These are phyloP conservation scores for Lactifluus volemus DNA, from an alignment of 768 basidiomycete genomes.

Conservation along the genomic window DNA sequence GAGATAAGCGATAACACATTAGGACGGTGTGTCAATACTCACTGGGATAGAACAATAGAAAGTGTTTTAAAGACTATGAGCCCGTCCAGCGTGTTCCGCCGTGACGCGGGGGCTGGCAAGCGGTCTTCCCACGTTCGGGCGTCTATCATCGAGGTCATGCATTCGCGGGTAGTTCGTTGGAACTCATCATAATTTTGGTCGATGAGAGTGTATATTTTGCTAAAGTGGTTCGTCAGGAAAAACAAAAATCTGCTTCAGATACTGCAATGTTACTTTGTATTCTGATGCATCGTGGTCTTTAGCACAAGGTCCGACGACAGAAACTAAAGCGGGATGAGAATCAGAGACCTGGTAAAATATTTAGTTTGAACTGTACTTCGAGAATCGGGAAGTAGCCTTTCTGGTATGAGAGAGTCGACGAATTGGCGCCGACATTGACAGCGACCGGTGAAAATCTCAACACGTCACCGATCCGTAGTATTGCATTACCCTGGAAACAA, in stretches of 20 bases:
- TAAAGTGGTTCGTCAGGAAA: not conserved
- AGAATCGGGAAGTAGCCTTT: constrained; percentile 27
- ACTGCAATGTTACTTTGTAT: constrained; percentile 23
- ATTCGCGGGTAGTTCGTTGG: constrained; percentile 16
- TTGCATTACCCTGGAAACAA: constrained; percentile 22
- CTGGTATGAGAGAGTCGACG: constrained; percentile 26
- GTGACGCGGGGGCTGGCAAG: constrained; percentile 3
- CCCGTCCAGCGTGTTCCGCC: constrained; percentile 21
- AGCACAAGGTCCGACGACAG: constrained; percentile 26
- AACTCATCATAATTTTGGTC: constrained; percentile 24
- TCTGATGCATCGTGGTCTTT: constrained; percentile 26
- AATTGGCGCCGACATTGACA: constrained; percentile 10
- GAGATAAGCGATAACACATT: not conserved
- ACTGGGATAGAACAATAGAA: constrained; percentile 20
- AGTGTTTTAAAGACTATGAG: constrained; percentile 27
- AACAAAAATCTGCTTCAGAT: not conserved
- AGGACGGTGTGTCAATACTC: not conserved
- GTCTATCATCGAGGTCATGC: constrained; percentile 23
- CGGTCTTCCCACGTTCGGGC: constrained; percentile 23
- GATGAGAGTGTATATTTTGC: constrained; percentile 22
- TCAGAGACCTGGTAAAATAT: not conserved
- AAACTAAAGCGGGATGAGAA: constrained; percentile 21
- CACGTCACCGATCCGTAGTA: constrained; percentile 28
- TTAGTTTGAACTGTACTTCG: constrained; percentile 17
- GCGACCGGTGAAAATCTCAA: constrained; percentile 22